Conservation (phyloP, 2,329 filamentous ascomycete species). For the Chalara sp. region DNA sequence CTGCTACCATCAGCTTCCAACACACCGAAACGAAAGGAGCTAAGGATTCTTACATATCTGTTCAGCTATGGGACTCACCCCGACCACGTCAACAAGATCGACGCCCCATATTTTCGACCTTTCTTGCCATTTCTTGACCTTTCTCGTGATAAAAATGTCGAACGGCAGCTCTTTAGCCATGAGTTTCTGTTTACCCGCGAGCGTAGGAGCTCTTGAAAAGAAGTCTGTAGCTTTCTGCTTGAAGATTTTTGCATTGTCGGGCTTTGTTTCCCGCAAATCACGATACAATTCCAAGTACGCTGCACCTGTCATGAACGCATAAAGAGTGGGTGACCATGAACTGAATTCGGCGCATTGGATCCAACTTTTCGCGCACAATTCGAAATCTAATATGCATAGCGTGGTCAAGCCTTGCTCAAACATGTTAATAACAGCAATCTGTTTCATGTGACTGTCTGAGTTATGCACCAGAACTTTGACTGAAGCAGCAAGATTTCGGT, state of each 20-base stretch:
- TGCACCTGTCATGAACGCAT: conserved; percentile 79
- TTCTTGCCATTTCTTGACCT: conserved; percentile 82
- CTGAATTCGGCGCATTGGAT: conserved; percentile 71
- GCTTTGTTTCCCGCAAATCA: conserved; percentile 37
- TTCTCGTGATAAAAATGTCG: conserved; percentile 77
- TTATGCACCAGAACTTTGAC: conserved; percentile 56
- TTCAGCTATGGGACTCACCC: conserved; percentile 75
- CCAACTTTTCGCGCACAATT: conserved; percentile 68
- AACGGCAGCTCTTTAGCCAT: conserved; percentile 87
- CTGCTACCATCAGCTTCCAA: not conserved
- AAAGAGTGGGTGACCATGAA: conserved; percentile 84
- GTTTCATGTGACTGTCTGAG: conserved; percentile 68
- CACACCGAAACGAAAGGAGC: not conserved
- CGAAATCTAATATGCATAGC: conserved; percentile 75
- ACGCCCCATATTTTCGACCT: conserved; percentile 61
- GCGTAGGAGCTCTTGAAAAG: conserved; percentile 62
- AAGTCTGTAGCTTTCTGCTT: conserved; percentile 62
- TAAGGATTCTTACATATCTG: conserved; percentile 54
- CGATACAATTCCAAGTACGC: conserved; percentile 80
- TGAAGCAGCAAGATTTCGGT: conserved; percentile 59
- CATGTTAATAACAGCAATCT: conserved; percentile 75
- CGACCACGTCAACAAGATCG: conserved; percentile 72
- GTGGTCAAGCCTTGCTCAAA: conserved; percentile 78
- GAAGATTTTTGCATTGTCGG: conserved; percentile 44
- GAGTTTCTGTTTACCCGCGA: conserved; percentile 80